Evolutionary conservation across 345 rosid genomes (phyloP).

Genomic region (Salix dunnii): DNA sequence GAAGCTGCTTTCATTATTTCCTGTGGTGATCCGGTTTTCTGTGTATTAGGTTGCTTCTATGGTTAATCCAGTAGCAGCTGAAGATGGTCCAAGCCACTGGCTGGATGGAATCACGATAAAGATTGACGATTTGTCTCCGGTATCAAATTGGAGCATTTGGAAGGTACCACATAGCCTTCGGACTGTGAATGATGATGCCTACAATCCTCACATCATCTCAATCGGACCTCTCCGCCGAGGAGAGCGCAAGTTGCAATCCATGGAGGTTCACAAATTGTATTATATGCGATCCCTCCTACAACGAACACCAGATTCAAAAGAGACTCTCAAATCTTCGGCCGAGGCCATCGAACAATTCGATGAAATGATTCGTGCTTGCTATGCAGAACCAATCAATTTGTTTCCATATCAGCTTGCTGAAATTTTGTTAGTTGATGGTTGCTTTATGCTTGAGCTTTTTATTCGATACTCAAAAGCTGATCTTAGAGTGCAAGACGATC

Average conservation of each 20-base stretch:
- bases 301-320: too few species aligned
- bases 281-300: neutral
- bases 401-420: neutral
- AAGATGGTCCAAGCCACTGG: neutral
- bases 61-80: too few species aligned
- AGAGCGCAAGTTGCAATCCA: accelerated
- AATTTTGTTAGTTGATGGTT: conserved; percentile 7
- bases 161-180: conserved; percentile 18
- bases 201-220: conserved; percentile 10
- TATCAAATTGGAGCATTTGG: conserved; percentile 21
- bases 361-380: neutral
- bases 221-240: neutral
- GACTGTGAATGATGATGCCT: conserved; percentile 1
- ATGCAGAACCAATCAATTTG: neutral
- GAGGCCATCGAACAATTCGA: neutral
- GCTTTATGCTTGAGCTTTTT: conserved; percentile 21
- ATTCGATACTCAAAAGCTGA: conserved; percentile 16
- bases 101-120: neutral
- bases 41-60: too few species aligned
- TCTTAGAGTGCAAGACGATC: conserved; percentile 16
- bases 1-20: too few species aligned
- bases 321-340: neutral
- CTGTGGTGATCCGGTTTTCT: too few species aligned
- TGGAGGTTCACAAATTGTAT: neutral
- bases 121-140: conserved; percentile 1